These are phyloP conservation scores for Lunasporangiospora selenospora DNA, from an alignment of 192 early-diverging fungal genomes.

Conservation along the genomic window DNA sequence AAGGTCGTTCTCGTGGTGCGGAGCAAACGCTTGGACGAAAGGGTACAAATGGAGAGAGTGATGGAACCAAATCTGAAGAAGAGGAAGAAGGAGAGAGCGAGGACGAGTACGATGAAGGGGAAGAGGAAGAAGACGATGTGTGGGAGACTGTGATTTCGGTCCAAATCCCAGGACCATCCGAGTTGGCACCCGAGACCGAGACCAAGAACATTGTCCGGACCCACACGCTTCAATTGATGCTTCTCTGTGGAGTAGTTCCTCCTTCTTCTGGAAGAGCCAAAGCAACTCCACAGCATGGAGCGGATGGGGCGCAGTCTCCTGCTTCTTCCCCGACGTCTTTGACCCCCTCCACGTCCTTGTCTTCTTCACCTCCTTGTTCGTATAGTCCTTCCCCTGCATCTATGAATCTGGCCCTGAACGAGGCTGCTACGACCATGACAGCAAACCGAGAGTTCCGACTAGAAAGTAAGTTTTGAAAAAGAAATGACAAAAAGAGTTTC, in stretches of 20 bases:
- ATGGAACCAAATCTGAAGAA: too few relatives aligned
- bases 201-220: constrained; percentile 32
- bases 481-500: too few relatives aligned
- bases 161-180: constrained; percentile 23
- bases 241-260: constrained; percentile 20
- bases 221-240: constrained; percentile 27
- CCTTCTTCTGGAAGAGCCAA: too few relatives aligned
- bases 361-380: too few relatives aligned
- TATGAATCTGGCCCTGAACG: too few relatives aligned
- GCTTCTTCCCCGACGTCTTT: background rate
- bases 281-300: too few relatives aligned
- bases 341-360: too few relatives aligned
- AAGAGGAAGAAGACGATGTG: constrained; percentile 2
- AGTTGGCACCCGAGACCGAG: constrained; percentile 23
- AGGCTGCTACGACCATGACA: too few relatives aligned
- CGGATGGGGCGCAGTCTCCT: too few relatives aligned
- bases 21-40: background rate
- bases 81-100: constrained; percentile 1
- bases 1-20: background rate
- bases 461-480: constrained; percentile 30
- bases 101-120: background rate
- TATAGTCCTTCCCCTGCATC: too few relatives aligned
- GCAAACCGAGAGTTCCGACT: constrained; percentile 46
- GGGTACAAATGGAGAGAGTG: background rate
- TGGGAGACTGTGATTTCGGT: constrained; percentile 32